These are phyloP conservation scores for Passalora sequoiae DNA, from an alignment of 2,329 filamentous ascomycete genomes.

Conservation along the genomic window DNA sequence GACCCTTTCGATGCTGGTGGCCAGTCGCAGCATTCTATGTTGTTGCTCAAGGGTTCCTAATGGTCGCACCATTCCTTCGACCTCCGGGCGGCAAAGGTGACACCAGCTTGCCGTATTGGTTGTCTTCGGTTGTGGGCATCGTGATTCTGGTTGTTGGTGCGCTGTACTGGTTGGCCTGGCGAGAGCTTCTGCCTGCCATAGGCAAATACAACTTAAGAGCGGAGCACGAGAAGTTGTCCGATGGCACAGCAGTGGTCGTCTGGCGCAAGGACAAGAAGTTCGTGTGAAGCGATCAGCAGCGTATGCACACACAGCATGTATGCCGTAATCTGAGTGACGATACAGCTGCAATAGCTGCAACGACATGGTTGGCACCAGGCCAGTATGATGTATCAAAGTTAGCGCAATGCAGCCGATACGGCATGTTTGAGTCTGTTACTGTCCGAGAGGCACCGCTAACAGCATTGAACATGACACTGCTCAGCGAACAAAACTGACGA, in stretches of 20 bases:
- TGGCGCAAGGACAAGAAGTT: conserved; percentile 5
- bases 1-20: conserved; percentile 62
- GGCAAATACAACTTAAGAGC: conserved; percentile 4
- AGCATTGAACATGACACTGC: too few relatives aligned
- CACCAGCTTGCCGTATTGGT: conserved; percentile 41
- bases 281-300: too few relatives aligned
- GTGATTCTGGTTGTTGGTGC: conserved; percentile 26
- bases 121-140: conserved; percentile 42
- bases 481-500: too few relatives aligned
- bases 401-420: too few relatives aligned
- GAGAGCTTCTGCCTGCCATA: conserved; percentile 5
- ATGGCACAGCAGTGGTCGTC: conserved; percentile 4
- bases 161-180: conserved; percentile 8
- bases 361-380: too few relatives aligned
- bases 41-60: conserved; percentile 35
- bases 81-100: conserved; percentile 39
- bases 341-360: too few relatives aligned
- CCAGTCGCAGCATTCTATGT: conserved; percentile 50
- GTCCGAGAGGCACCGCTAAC: too few relatives aligned
- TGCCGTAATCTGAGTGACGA: too few relatives aligned
- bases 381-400: too few relatives aligned
- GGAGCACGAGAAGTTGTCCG: conserved; percentile 3
- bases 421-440: too few relatives aligned
- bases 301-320: too few relatives aligned
- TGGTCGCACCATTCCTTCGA: conserved; percentile 40